phyloP scores from a whole-genome alignment of 352 stramenopile species.

The Pythium insidiosum region DNA sequence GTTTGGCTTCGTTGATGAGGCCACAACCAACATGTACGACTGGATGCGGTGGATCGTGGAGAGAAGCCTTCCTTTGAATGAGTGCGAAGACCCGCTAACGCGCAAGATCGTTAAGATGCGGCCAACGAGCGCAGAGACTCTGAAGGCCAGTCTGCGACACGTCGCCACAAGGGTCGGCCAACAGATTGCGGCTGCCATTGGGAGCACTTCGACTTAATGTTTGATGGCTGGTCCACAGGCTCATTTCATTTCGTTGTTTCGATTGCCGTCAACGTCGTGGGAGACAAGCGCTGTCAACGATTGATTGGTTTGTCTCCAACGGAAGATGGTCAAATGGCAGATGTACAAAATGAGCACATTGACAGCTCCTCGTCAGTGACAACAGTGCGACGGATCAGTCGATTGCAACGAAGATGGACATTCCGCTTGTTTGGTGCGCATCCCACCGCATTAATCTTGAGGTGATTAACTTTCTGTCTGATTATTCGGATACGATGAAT shows the following conservation, averaged over 20 bases:
- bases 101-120: conserved; percentile 7
- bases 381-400: conserved; percentile 17
- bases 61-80: conserved; percentile 7
- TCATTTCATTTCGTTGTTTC: neutral
- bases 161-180: neutral
- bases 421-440: conserved; percentile 15
- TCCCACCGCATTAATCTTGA: conserved; percentile 21
- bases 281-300: neutral
- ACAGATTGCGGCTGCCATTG: neutral
- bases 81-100: conserved; percentile 9
- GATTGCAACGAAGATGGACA: conserved; percentile 9
- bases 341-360: conserved; percentile 2
- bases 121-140: neutral
- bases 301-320: conserved; percentile 2
- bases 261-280: neutral
- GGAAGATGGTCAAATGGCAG: neutral
- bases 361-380: conserved; percentile 15
- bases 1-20: neutral
- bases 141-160: conserved; percentile 5
- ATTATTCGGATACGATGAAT: conserved; percentile 2
- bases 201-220: neutral
- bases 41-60: conserved; percentile 9
- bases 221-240: neutral
- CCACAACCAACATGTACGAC: neutral
- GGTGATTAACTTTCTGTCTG: conserved; percentile 3